A percentile compares a stretch with the other conserved stretches of the same genome.
Conservation (phyloP, 169 alveolate species). For the Plasmodium coatneyi region DNA sequence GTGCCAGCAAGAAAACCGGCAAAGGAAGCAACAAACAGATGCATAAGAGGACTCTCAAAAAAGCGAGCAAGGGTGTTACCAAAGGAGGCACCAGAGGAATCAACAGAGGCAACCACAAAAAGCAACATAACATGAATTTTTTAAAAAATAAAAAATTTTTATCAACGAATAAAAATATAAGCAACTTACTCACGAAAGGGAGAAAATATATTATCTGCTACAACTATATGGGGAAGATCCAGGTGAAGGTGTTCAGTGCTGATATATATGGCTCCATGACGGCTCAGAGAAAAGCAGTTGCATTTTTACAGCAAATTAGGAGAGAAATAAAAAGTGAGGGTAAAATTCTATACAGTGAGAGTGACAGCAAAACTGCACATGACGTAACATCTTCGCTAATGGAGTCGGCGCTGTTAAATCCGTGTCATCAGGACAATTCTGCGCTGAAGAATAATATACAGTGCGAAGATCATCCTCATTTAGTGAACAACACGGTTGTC, state of each 20-base stretch:
- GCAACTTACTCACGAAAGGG: conserved; percentile 39
- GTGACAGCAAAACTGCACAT: conserved; percentile 31
- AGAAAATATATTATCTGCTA: conserved; percentile 47
- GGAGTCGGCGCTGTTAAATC: conserved; percentile 12
- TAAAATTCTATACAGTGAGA: conserved; percentile 44
- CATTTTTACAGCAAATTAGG: conserved; percentile 49
- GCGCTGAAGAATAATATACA: background rate
- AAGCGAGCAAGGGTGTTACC: background rate
- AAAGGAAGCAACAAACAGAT: background rate
- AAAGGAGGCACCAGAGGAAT: background rate
- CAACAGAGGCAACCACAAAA: background rate
- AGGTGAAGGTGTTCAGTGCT: conserved; percentile 55
- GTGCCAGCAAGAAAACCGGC: background rate
- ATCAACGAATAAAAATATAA: conserved; percentile 34
- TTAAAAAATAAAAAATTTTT: conserved; percentile 25
- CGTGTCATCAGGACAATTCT: background rate
- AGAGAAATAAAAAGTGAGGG: conserved; percentile 51
- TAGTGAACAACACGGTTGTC: background rate
- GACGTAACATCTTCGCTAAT: conserved; percentile 36
- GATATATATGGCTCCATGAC: conserved; percentile 47
- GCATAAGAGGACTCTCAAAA: background rate
- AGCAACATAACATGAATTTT: background rate
- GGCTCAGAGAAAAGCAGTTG: conserved; percentile 53
- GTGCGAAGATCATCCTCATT: background rate
- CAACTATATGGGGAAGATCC: conserved; percentile 49